Conservation (phyloP, 2,329 filamentous ascomycete genomes). For the Colletotrichum cuscutae region DNA sequence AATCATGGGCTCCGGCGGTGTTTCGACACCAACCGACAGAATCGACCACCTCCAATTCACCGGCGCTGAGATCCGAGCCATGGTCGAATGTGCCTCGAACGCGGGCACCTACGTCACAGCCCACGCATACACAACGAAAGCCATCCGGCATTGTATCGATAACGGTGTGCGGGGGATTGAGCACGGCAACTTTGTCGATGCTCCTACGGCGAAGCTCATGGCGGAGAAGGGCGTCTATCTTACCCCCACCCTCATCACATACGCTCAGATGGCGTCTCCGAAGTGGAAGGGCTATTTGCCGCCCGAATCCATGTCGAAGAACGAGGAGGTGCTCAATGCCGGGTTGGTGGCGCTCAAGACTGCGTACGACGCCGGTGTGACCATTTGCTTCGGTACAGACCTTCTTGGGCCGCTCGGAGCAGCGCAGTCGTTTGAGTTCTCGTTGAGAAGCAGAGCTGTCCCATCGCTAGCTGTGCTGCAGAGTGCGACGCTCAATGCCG, state of each 20-base stretch:
- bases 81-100: conserved; percentile 59
- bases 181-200: conserved; percentile 56
- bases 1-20: conserved; percentile 69
- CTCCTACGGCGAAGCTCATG: conserved; percentile 60
- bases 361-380: conserved; percentile 62
- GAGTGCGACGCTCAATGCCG: conserved; percentile 57
- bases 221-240: conserved; percentile 58
- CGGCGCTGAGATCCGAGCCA: conserved; percentile 64
- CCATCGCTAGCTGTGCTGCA: conserved; percentile 40
- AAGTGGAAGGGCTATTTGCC: conserved; percentile 57
- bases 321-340: conserved; percentile 56
- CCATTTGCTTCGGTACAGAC: conserved; percentile 64
- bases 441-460: conserved; percentile 40
- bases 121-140: conserved; percentile 65
- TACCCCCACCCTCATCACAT: conserved; percentile 65
- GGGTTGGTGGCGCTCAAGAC: conserved; percentile 60
- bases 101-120: conserved; percentile 65
- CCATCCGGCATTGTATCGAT: conserved; percentile 64
- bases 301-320: conserved; percentile 57
- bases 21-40: conserved; percentile 64
- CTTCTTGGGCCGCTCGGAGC: conserved; percentile 44
- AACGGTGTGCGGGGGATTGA: conserved; percentile 65
- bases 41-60: conserved; percentile 67
- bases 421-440: conserved; percentile 47
- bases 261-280: conserved; percentile 58